Evolutionary conservation across 148 eudicot species (phyloP).

Genomic region (Rhododendron ovatum): DNA sequence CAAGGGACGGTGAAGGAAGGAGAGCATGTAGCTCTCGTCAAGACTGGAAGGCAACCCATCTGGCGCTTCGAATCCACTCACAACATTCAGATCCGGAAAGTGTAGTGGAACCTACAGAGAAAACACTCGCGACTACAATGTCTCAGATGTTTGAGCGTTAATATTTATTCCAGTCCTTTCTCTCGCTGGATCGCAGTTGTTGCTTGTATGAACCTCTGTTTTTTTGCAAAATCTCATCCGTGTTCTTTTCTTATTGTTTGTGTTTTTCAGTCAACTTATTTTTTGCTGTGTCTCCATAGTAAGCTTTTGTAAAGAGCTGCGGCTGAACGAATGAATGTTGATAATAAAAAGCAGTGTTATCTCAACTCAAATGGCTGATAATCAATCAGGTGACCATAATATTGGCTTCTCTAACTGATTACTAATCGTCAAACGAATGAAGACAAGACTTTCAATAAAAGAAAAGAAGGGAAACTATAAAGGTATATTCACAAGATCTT

Average conservation of each 20-base stretch:
- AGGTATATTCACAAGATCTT: not conserved
- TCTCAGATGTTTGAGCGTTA: not conserved
- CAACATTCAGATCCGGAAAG: slow-evolving; percentile 74
- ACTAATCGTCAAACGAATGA: not conserved
- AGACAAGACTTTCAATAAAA: not conserved
- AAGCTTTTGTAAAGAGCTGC: not conserved
- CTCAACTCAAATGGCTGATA: not conserved
- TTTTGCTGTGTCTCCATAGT: not conserved
- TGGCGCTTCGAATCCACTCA: slow-evolving; percentile 94
- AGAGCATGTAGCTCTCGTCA: slow-evolving; percentile 87
- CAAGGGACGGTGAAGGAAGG: slow-evolving; percentile 93
- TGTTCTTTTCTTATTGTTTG: not conserved
- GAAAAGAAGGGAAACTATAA: not conserved
- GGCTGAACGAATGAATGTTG: not conserved
- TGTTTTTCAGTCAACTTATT: not conserved
- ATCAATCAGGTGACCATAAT: not conserved
- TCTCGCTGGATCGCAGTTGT: not conserved
- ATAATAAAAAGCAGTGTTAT: not conserved
- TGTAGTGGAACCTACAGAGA: not conserved
- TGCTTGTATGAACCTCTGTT: not conserved
- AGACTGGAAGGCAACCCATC: slow-evolving; percentile 82
- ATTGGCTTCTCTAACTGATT: not conserved
- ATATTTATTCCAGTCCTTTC: no score
- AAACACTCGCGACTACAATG: not conserved
- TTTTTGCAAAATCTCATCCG: not conserved